These are phyloP conservation scores for Boehmeria nivea DNA, from an alignment of 306 rosid genomes.

Conservation along the genomic window DNA sequence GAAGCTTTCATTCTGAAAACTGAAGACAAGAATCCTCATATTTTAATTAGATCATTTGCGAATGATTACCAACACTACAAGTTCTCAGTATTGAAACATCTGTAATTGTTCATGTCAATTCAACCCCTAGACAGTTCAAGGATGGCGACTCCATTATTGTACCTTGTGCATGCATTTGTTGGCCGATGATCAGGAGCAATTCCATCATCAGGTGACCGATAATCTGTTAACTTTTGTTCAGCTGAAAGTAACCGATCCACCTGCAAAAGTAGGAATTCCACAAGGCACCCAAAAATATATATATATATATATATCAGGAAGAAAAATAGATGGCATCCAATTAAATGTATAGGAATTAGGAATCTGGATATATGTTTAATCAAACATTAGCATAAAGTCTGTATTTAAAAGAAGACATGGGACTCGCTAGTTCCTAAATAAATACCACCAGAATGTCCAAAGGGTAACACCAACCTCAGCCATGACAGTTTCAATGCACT, in stretches of 20 bases:
- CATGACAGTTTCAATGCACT: constrained; percentile 98
- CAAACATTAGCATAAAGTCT: too few species aligned
- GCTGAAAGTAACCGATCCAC: constrained; percentile 95
- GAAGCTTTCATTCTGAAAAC: too few species aligned
- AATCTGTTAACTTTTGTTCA: constrained; percentile 94
- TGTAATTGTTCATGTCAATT: constrained; percentile 3
- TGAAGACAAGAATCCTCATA: too few species aligned
- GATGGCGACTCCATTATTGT: constrained; percentile 8
- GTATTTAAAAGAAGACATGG: neutral
- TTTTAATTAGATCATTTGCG: too few species aligned
- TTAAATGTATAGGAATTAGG: neutral
- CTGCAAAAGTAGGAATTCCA: constrained; percentile 37
- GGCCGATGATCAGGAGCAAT: constrained; percentile 94
- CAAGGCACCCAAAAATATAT: neutral
- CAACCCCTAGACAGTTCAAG: neutral
- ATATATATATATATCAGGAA: neutral
- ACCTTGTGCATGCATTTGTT: constrained; percentile 95
- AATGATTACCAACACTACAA: neutral
- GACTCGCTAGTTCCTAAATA: neutral
- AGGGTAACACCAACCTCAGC: constrained; percentile 68
- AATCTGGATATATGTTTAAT: constrained; percentile 7
- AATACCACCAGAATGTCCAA: neutral
- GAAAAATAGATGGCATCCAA: neutral
- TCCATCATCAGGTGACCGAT: constrained; percentile 89
- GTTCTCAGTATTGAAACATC: too few species aligned